These are phyloP conservation scores for Argentina anserina DNA, from an alignment of 306 rosid genomes.

Conservation along the genomic window DNA sequence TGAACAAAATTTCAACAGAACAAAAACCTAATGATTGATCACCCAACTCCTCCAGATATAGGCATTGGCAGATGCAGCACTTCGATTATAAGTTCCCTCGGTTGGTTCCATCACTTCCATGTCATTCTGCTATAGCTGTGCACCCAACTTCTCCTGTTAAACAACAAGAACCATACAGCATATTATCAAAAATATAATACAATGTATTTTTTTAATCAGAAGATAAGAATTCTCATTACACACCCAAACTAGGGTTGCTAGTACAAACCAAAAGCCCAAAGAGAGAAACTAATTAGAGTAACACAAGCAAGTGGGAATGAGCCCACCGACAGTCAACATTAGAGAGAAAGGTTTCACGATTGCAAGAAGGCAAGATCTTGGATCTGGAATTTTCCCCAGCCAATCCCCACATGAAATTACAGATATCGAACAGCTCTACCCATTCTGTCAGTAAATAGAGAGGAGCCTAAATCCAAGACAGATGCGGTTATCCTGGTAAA, in stretches of 20 bases:
- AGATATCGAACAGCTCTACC: neutral
- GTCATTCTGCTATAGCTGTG: slow-evolving; percentile 46
- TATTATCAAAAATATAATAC: too few relatives aligned
- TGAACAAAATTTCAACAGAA: slow-evolving; percentile 22
- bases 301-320: too few relatives aligned
- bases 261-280: too few relatives aligned
- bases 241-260: too few relatives aligned
- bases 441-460: neutral
- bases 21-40: neutral
- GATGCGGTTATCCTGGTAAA: neutral
- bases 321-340: too few relatives aligned
- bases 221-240: too few relatives aligned
- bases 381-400: neutral
- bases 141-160: slow-evolving; percentile 81
- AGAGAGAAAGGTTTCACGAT: too few relatives aligned
- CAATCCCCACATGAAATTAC: neutral
- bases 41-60: neutral
- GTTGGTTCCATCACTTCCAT: too few relatives aligned
- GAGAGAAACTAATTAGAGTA: too few relatives aligned
- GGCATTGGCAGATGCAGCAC: slow-evolving; percentile 4
- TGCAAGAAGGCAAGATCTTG: neutral
- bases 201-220: too few relatives aligned
- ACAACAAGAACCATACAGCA: slow-evolving; percentile 33
- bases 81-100: neutral
- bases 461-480: neutral